Base-by-base conservation (phyloP, 2,329 filamentous ascomycete species). In the Arthrobotrys musiformis region DNA sequence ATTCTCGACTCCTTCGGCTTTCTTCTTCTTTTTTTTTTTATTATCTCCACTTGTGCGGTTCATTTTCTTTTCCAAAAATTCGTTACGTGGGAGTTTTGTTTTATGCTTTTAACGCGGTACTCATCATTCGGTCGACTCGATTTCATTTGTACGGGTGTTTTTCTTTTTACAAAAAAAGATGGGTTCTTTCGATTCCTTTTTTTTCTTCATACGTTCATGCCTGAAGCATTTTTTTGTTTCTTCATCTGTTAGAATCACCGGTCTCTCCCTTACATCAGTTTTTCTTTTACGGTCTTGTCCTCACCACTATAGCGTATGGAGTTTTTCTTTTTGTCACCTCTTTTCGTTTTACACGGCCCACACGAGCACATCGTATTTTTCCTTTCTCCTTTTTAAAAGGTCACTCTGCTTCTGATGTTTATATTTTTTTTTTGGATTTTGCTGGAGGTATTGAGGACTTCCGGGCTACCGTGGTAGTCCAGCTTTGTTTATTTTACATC, bases 71-170 rank as follows among this genome's bases (percentile, higher is more conserved):
- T 48, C 40, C n/a, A n/a, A n/a, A n/a, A n/a, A 44, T 52, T 42
- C 35, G 15, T 54, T 44, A 50, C 30, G 28, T 67, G 30, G 48
- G 48, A 17, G 19, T 50, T 54, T 11, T 60, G 48, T 56, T 54
- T 58, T 40, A 56, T 64, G 17, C 48, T 67, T 17, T 67, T 24
- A 48, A n/a, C n/a, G 37, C 61, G 42, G 44, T 64, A 37, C 35
- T 54, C 61, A 33, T 48, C 28, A 46, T 46, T 48, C 58, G 37
- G 58, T 46, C 58, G 8, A 26, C 17, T 42, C 46, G 22, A 26
- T 70, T 70, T 62, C 67, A 61, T 70, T 70, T 70, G 67, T 70
- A 30, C 28, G 54, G 66, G 67, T 46, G 24, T 58, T 62, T 33
- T n/a, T n/a, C n/a, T n/a, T n/a, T n/a, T n/a, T n/a, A n/a, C n/a